phyloP scores from a whole-genome alignment of 352 stramenopile species.

The Phytophthora cryptogea region DNA sequence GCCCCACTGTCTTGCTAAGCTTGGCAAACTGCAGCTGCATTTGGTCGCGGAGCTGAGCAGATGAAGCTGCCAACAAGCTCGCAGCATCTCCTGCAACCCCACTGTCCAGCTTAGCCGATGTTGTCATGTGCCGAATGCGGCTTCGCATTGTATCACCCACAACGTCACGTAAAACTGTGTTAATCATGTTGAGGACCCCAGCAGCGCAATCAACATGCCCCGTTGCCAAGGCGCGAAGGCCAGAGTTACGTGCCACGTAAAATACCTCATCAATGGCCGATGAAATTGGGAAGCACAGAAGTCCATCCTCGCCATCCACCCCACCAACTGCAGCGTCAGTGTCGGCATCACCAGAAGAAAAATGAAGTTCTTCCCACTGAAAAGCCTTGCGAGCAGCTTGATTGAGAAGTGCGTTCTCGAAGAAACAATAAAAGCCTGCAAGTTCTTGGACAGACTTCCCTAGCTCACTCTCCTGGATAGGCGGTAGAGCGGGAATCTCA shows the following conservation, averaged over 20 bases:
- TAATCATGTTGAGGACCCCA: conserved; percentile 88
- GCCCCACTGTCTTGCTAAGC: conserved; percentile 81
- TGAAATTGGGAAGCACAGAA: conserved; percentile 75
- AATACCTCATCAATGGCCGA: conserved; percentile 89
- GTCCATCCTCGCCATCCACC: conserved; percentile 25
- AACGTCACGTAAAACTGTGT: conserved; percentile 77
- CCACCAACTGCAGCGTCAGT: conserved; percentile 6
- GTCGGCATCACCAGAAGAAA: conserved; percentile 40
- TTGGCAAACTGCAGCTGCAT: conserved; percentile 88
- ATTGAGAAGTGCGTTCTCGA: conserved; percentile 81
- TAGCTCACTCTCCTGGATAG: conserved; percentile 73
- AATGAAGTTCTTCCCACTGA: conserved; percentile 83
- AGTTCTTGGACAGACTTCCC: conserved; percentile 85
- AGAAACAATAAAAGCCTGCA: conserved; percentile 86
- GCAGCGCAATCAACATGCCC: conserved; percentile 83
- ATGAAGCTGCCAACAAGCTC: conserved; percentile 50
- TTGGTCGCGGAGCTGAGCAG: conserved; percentile 82
- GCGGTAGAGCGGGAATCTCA: conserved; percentile 41
- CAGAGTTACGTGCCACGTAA: conserved; percentile 85
- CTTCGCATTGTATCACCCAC: conserved; percentile 80
- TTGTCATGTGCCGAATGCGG: conserved; percentile 75
- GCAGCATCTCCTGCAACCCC: conserved; percentile 37
- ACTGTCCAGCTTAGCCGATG: conserved; percentile 65
- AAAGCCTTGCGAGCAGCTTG: conserved; percentile 84
- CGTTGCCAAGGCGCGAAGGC: conserved; percentile 76